These are phyloP conservation scores for Aphanomyces cochlioides DNA, from an alignment of 352 stramenopile species.

Conservation along the genomic window DNA sequence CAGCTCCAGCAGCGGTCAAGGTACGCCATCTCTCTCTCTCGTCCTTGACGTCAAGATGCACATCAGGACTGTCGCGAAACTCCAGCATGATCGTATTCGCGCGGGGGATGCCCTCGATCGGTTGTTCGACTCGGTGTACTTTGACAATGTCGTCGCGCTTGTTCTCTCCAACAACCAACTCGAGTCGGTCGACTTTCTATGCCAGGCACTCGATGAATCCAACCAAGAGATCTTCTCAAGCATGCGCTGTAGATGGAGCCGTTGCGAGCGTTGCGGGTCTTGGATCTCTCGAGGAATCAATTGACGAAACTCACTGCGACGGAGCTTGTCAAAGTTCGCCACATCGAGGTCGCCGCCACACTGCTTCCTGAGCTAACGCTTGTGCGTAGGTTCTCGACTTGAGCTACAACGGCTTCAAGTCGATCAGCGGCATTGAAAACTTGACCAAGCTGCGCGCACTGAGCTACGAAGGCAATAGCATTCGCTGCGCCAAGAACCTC, in stretches of 20 bases:
- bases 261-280: constrained; percentile 48
- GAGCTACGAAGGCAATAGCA: constrained; percentile 50
- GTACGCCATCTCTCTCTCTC: background rate
- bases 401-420: constrained; percentile 51
- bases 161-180: constrained; percentile 61
- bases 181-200: constrained; percentile 42
- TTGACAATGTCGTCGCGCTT: constrained; percentile 57
- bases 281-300: constrained; percentile 67
- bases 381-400: constrained; percentile 52
- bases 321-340: constrained; percentile 44
- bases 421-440: constrained; percentile 51
- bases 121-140: constrained; percentile 49
- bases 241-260: constrained; percentile 1
- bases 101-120: constrained; percentile 44
- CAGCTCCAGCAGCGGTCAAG: constrained; percentile 8
- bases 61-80: constrained; percentile 44
- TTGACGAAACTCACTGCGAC: constrained; percentile 53
- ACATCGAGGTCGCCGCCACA: constrained; percentile 11
- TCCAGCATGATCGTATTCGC: constrained; percentile 52
- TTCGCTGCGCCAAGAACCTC: constrained; percentile 67
- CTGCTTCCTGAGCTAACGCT: constrained; percentile 37
- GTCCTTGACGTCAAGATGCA: background rate
- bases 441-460: constrained; percentile 59
- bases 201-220: background rate
- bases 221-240: background rate